These are phyloP conservation scores for Cladobotryum protrusum DNA, from an alignment of 2,329 filamentous ascomycete genomes.

Conservation along the genomic window DNA sequence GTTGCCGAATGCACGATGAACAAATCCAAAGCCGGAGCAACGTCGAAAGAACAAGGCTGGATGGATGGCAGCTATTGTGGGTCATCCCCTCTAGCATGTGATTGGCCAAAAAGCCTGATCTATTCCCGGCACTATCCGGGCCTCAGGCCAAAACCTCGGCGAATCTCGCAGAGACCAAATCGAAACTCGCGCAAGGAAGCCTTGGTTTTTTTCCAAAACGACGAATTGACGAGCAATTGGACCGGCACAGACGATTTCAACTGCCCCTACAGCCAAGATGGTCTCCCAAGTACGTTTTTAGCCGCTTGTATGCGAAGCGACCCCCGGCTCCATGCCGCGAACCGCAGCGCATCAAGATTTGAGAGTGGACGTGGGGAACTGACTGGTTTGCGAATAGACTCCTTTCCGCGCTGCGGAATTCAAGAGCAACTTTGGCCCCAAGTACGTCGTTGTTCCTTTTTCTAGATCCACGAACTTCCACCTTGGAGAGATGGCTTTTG, in stretches of 20 bases:
- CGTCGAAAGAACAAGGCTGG: constrained; percentile 10
- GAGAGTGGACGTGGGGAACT: constrained; percentile 17
- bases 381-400: constrained; percentile 34
- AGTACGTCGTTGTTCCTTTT: constrained; percentile 39
- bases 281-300: constrained; percentile 31
- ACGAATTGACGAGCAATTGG: constrained; percentile 32
- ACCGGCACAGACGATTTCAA: constrained; percentile 23
- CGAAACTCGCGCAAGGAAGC: constrained; percentile 29
- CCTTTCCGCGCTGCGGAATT: constrained; percentile 43
- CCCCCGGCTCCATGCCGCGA: background rate
- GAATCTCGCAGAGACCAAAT: constrained; percentile 29
- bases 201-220: constrained; percentile 20
- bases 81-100: background rate
- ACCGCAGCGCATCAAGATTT: background rate
- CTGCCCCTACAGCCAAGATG: constrained; percentile 32
- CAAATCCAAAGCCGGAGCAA: background rate
- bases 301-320: background rate
- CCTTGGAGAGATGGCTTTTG: background rate
- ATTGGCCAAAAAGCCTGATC: background rate
- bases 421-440: constrained; percentile 60
- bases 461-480: background rate
- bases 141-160: constrained; percentile 29
- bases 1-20: background rate
- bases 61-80: constrained; percentile 15
- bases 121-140: constrained; percentile 6